Evolutionary conservation across 2,329 filamentous ascomycete species (phyloP).

Genomic region (Alternaria metachromatica): DNA sequence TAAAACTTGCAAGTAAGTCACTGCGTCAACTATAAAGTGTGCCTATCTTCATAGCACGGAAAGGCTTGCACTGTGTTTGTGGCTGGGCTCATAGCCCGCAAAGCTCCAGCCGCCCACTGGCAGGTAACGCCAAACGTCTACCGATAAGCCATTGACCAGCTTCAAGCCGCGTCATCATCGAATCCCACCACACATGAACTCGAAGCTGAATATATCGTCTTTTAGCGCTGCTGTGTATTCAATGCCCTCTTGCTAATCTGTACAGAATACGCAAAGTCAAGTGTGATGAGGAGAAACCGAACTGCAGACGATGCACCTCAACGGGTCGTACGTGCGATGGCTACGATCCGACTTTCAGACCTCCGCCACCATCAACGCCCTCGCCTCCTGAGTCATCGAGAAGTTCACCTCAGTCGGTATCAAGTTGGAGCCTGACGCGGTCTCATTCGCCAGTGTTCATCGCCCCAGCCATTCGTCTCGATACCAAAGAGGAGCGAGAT

Average conservation of each 20-base stretch:
- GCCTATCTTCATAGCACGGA: neutral
- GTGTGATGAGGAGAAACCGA: conserved; percentile 43
- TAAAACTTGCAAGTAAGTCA: conserved; percentile 28
- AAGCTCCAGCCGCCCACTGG: neutral
- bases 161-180: neutral
- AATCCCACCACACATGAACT: neutral
- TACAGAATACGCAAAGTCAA: conserved; percentile 42
- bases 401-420: neutral
- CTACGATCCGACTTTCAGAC: conserved; percentile 24
- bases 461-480: conserved; percentile 25
- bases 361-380: conserved; percentile 1
- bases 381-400: neutral
- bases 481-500: conserved; percentile 30
- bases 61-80: neutral
- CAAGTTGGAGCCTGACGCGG: conserved; percentile 2
- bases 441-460: conserved; percentile 17
- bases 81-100: neutral
- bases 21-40: neutral
- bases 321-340: conserved; percentile 45
- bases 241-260: conserved; percentile 1
- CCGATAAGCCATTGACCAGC: neutral
- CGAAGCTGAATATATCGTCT: neutral
- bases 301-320: conserved; percentile 38
- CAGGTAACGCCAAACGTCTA: neutral
- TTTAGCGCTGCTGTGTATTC: neutral